These are phyloP conservation scores for Beauveria caledonica DNA, from an alignment of 2,329 filamentous ascomycete species.

Conservation along the genomic window DNA sequence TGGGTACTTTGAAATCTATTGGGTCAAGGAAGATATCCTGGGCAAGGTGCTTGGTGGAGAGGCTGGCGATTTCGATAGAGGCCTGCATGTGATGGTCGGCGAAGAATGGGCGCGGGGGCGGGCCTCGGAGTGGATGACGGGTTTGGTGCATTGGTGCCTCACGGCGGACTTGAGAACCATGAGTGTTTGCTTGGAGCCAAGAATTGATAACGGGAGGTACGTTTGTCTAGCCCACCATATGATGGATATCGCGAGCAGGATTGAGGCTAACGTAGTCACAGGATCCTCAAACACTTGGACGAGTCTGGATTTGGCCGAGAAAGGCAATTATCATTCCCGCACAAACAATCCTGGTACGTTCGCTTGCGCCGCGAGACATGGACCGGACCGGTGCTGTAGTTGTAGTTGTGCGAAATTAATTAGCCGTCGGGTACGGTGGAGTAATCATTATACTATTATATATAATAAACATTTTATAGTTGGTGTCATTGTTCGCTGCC, in stretches of 20 bases:
- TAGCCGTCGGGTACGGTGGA: not conserved
- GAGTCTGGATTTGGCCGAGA: conserved; percentile 76
- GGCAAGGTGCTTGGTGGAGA: conserved; percentile 59
- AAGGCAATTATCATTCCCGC: conserved; percentile 76
- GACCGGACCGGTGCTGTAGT: conserved; percentile 56
- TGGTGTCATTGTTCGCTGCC: no score
- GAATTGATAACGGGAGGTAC: conserved; percentile 84
- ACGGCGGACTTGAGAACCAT: conserved; percentile 72
- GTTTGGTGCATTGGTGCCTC: conserved; percentile 81
- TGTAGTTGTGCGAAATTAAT: not conserved
- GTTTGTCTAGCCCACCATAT: conserved; percentile 18
- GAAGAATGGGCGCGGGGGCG: conserved; percentile 84
- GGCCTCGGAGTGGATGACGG: conserved; percentile 76
- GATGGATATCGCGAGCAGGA: not conserved
- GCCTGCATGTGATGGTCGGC: conserved; percentile 80
- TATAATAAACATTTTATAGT: not conserved
- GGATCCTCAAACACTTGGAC: conserved; percentile 53
- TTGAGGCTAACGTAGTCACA: conserved; percentile 14
- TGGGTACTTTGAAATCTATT: conserved; percentile 96
- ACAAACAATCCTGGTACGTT: conserved; percentile 87
- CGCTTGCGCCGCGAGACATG: conserved; percentile 73
- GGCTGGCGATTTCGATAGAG: conserved; percentile 75
- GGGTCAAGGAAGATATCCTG: conserved; percentile 86
- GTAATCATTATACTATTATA: not conserved
- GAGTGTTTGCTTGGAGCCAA: conserved; percentile 76